A percentile compares a stretch with the other conserved stretches of the same genome.
These are phyloP conservation scores for Heliamphora pulchella DNA, from an alignment of 179 eudicot genomes.

Conservation along the genomic window DNA sequence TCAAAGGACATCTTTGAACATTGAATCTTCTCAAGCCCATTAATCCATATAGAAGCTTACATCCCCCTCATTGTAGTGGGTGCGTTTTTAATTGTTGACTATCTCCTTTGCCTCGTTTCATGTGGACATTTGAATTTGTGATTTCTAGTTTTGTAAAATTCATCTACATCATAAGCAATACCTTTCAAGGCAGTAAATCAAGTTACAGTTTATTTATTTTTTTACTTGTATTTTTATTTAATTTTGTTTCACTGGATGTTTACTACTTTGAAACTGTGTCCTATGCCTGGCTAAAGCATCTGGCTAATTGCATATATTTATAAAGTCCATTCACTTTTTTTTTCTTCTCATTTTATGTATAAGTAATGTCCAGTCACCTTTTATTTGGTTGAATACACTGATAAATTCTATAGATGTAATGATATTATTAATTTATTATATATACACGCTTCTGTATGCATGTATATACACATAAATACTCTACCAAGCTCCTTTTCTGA, in stretches of 20 bases:
- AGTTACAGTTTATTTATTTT: neutral
- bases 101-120: neutral
- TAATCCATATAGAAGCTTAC: neutral
- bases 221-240: neutral
- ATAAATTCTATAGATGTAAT: neutral
- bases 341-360: neutral
- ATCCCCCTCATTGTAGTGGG: neutral
- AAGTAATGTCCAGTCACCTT: neutral
- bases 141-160: neutral
- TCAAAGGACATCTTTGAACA: neutral
- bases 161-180: neutral
- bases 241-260: neutral
- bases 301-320: neutral
- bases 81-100: neutral
- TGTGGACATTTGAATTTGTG: neutral
- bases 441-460: too few relatives aligned
- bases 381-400: constrained; percentile 5
- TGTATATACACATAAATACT: neutral
- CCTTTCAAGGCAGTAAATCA: neutral
- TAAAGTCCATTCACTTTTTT: neutral
- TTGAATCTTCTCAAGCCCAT: constrained; percentile 5
- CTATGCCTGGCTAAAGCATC: neutral
- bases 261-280: neutral
- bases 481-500: neutral
- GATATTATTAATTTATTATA: too few relatives aligned